phyloP scores from a whole-genome alignment of 176 grass and related monocot genomes.

The Miscanthus lutarioriparius region DNA sequence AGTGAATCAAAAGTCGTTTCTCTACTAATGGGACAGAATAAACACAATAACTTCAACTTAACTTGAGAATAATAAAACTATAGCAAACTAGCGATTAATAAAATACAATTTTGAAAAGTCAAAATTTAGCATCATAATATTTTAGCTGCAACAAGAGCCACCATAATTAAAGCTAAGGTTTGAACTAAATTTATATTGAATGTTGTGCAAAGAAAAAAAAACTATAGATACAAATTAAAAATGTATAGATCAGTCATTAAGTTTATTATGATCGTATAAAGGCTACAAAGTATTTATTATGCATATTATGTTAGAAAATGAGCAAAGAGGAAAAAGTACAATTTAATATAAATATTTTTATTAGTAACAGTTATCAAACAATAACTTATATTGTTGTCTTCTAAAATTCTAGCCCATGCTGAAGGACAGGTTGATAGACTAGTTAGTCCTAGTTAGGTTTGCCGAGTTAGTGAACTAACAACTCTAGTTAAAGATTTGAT shows the following conservation, averaged over 20 bases:
- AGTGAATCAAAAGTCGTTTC: too few relatives aligned
- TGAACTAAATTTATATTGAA: background rate
- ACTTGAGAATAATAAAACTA: too few relatives aligned
- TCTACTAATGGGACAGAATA: too few relatives aligned
- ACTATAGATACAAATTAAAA: background rate
- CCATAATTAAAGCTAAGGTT: background rate
- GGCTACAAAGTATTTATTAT: background rate
- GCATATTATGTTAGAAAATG: too few relatives aligned
- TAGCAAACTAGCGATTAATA: too few relatives aligned
- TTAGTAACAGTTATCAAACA: background rate
- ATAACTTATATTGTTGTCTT: background rate
- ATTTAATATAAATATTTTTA: too few relatives aligned
- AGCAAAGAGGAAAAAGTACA: too few relatives aligned
- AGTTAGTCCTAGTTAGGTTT: background rate
- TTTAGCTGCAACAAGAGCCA: background rate
- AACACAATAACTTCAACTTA: too few relatives aligned
- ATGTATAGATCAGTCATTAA: background rate
- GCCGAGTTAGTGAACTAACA: too few relatives aligned
- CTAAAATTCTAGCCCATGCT: background rate
- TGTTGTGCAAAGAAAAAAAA: background rate
- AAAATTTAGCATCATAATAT: too few relatives aligned
- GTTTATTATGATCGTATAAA: background rate
- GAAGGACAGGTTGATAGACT: background rate
- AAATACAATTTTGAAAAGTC: too few relatives aligned
- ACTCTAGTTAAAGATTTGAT: too few relatives aligned